Conservation (phyloP, 116 monocot species). For the Posidonia oceanica region DNA sequence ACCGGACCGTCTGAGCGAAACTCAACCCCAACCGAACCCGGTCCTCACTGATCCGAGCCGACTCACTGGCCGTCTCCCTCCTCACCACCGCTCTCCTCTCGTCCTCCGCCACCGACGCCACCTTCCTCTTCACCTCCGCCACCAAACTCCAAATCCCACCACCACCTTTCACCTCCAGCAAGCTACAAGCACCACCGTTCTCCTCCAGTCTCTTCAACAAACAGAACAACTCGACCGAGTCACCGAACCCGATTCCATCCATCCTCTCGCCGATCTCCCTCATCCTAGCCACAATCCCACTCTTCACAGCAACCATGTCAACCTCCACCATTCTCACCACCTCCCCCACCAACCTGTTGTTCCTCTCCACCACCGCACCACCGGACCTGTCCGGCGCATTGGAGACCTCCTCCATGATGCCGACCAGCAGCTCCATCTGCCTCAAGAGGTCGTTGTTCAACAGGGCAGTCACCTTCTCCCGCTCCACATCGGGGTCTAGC, state of each 20-base stretch:
- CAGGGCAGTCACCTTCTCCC: slow-evolving; percentile 10
- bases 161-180: not conserved
- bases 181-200: slow-evolving; percentile 7
- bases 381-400: slow-evolving; percentile 1
- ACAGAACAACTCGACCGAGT: slow-evolving; percentile 33
- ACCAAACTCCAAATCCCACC: slow-evolving; percentile 5
- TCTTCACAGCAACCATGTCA: slow-evolving; percentile 18
- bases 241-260: slow-evolving; percentile 14
- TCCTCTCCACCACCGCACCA: not conserved
- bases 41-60: slow-evolving; percentile 13
- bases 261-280: slow-evolving; percentile 31
- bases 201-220: slow-evolving; percentile 34
- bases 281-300: slow-evolving; percentile 19
- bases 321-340: slow-evolving; percentile 22
- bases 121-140: slow-evolving; percentile 13
- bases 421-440: slow-evolving; percentile 26
- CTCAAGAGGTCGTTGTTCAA: slow-evolving; percentile 15
- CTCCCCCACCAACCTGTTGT: slow-evolving; percentile 12
- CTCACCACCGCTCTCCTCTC: slow-evolving; percentile 2
- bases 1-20: slow-evolving; percentile 2
- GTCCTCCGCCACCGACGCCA: slow-evolving; percentile 8
- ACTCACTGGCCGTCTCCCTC: slow-evolving; percentile 16
- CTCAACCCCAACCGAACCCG: not conserved
- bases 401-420: slow-evolving; percentile 20
- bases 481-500: not conserved